Evolutionary conservation across 257 asterid species (phyloP), one percentile per base, ranked within the genome.

Genomic region (Solanum pinnatisectum): DNA sequence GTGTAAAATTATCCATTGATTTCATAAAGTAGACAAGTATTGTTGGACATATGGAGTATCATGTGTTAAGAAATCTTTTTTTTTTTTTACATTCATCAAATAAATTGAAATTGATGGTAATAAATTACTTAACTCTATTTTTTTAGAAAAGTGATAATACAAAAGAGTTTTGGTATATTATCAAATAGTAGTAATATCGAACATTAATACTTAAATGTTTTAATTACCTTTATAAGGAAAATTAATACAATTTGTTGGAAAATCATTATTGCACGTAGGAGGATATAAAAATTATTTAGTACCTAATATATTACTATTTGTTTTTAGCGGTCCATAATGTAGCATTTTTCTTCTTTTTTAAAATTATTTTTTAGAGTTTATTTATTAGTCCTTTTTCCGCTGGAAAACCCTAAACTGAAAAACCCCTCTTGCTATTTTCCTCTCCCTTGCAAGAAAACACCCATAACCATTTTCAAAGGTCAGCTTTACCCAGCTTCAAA

Each of bases 391-490:
- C 42, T 18, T 49, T 71, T 49, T 49, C 36, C 20, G 18, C 85
- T 49, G 30, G 68, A 81, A 77, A 77, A 49, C 85, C 85, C 85
- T 81, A 81, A 49, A 49, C 85, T 44, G 40, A 30, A 46, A 81
- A 86, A 73, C 35, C 40, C n/a, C 25, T n/a, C 23, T 16, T 27
- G 18, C 85, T 32, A 44, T 79, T 79, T 16, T 79, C 79, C 78
- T 46, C 72, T 59, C 8, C 27, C 63, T 46, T 89, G 65, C 79
- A 22, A 63, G 35, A 60, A 16, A 52, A 39, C 86, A 16, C 84
- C 83, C 65, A 8, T 6, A 86, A n/a, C 33, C 78, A 42, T 30
- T 39, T 81, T 74, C 83, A 83, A 49, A 87, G 88, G 91, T 88
- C 23, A 88, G 72, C 60, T 18, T 14, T 33, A 56, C 30, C 2